Percentiles rank a stretch among this genome's conserved stretches.
These are phyloP conservation scores for Aplosporella prunicola DNA, from an alignment of 2,329 filamentous ascomycete genomes.

Conservation along the genomic window DNA sequence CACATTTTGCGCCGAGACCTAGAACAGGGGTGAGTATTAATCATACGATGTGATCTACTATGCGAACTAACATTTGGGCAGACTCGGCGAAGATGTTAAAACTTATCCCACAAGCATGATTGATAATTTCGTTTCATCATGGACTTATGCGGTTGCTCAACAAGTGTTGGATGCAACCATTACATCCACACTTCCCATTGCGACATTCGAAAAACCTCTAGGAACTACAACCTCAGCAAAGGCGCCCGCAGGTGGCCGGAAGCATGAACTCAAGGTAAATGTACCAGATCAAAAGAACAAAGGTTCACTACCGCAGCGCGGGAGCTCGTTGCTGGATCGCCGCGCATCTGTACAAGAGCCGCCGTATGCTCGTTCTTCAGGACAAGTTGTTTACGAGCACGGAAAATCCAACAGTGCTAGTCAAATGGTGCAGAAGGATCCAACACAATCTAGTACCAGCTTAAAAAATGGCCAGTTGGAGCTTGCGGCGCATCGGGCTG, in stretches of 20 bases:
- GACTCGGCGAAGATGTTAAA: conserved; percentile 22
- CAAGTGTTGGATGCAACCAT: conserved; percentile 69
- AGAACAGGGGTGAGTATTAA: conserved; percentile 43
- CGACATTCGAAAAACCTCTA: conserved; percentile 24
- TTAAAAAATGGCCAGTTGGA: conserved; percentile 60
- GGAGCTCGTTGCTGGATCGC: conserved; percentile 47
- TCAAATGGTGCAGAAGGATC: conserved; percentile 3
- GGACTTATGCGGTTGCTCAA: conserved; percentile 66
- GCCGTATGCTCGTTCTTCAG: conserved; percentile 24
- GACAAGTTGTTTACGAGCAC: conserved; percentile 30
- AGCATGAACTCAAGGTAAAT: conserved; percentile 50
- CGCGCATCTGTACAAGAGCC: conserved; percentile 22
- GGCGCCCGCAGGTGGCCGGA: conserved; percentile 41
- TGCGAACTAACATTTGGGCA: conserved; percentile 17
- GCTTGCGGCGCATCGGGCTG: conserved; percentile 70
- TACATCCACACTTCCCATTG: conserved; percentile 57
- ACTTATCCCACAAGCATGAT: conserved; percentile 43
- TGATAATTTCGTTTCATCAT: conserved; percentile 68
- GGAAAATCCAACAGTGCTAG: conserved; percentile 23
- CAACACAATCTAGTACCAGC: not conserved
- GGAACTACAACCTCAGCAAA: conserved; percentile 25
- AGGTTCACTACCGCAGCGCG: conserved; percentile 59
- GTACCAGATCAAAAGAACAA: conserved; percentile 62
- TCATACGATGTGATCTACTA: not conserved
- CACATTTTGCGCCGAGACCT: conserved; percentile 74